These are phyloP conservation scores for Trichocladium uniseriatum DNA, from an alignment of 495 filamentous ascomycete species.

Conservation along the genomic window DNA sequence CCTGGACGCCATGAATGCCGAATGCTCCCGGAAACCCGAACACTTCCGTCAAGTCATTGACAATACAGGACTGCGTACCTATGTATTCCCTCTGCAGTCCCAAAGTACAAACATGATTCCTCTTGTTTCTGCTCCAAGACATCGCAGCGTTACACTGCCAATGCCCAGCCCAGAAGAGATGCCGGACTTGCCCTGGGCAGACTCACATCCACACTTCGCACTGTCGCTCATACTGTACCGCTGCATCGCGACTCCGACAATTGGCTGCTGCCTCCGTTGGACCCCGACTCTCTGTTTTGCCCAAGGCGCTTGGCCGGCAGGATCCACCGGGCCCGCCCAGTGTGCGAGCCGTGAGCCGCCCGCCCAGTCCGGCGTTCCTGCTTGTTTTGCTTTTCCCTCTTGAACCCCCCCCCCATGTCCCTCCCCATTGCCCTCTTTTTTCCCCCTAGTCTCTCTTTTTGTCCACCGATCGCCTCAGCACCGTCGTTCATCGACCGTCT, in stretches of 20 bases:
- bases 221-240: slow-evolving; percentile 5
- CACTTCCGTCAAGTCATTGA: too few species aligned
- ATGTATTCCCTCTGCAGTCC: too few species aligned
- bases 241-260: neutral
- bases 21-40: too few species aligned
- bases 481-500: slow-evolving; percentile 22
- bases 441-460: slow-evolving; percentile 27
- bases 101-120: too few species aligned
- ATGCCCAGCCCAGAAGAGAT: too few species aligned
- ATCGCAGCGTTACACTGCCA: too few species aligned
- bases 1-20: too few species aligned
- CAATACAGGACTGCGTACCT: too few species aligned
- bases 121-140: too few species aligned
- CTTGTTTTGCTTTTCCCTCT: slow-evolving; percentile 24
- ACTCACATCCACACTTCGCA: neutral
- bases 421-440: slow-evolving; percentile 24
- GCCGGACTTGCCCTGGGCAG: neutral
- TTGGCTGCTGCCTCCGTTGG: slow-evolving; percentile 4
- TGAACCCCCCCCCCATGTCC: slow-evolving; percentile 28
- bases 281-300: neutral
- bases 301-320: slow-evolving; percentile 5
- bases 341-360: slow-evolving; percentile 14
- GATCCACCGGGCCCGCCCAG: slow-evolving; percentile 12
- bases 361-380: slow-evolving; percentile 18
- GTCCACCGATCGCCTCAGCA: slow-evolving; percentile 24